A percentile compares a stretch with the other conserved stretches of the same genome.
Conservation (phyloP, 2,329 filamentous ascomycete genomes). For the Thelonectria discophora region DNA sequence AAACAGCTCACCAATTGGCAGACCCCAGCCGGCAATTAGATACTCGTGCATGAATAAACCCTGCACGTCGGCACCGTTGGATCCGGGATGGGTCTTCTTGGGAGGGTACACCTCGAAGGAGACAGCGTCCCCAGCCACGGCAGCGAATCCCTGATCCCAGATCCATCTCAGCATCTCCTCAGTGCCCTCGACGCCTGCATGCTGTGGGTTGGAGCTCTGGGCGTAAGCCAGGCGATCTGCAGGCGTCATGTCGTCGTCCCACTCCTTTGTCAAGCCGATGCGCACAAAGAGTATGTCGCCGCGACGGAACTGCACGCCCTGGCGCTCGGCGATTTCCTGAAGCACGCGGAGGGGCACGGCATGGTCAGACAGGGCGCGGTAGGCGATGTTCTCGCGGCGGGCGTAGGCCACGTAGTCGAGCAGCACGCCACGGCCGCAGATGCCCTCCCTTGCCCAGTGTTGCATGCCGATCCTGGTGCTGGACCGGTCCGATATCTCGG, state of each 20-base stretch:
- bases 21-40: constrained; percentile 56
- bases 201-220: constrained; percentile 43
- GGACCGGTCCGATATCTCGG: constrained; percentile 55
- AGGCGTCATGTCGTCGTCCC: constrained; percentile 40
- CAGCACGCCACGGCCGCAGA: constrained; percentile 21
- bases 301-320: constrained; percentile 10
- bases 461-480: constrained; percentile 58
- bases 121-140: constrained; percentile 64
- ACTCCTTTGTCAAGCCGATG: constrained; percentile 42
- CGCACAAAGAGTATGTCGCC: constrained; percentile 25
- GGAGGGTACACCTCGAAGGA: constrained; percentile 59
- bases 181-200: constrained; percentile 58
- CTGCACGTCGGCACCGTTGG: constrained; percentile 19
- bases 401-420: constrained; percentile 22
- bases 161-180: constrained; percentile 62
- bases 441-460: constrained; percentile 52
- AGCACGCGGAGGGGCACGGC: constrained; percentile 10
- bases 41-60: constrained; percentile 54
- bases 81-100: constrained; percentile 43
- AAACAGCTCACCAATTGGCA: constrained; percentile 50
- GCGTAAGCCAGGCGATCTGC: constrained; percentile 60
- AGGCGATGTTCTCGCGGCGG: constrained; percentile 7
- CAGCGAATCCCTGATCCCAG: constrained; percentile 63
- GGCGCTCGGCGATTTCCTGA: constrained; percentile 12
- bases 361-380: constrained; percentile 18